These are phyloP conservation scores for Nannizzia gypsea DNA, from an alignment of 2,329 filamentous ascomycete genomes.

Conservation along the genomic window DNA sequence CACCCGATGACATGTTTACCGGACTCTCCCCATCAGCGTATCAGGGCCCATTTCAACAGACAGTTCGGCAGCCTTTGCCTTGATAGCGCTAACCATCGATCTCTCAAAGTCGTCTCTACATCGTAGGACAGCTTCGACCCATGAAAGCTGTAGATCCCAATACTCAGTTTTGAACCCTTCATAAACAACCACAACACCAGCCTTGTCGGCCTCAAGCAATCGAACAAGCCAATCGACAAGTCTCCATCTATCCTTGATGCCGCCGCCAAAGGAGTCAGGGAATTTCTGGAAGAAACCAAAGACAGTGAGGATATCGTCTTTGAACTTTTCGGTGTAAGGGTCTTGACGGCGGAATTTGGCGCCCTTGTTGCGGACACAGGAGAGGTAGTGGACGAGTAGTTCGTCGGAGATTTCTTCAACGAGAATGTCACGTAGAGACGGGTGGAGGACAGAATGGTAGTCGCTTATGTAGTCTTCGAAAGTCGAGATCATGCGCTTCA, in stretches of 20 bases:
- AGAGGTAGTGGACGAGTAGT: constrained; percentile 74
- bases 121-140: constrained; percentile 86
- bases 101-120: constrained; percentile 88
- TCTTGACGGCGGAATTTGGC: constrained; percentile 79
- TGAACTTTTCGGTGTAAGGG: constrained; percentile 84
- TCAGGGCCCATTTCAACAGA: constrained; percentile 69
- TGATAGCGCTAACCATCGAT: constrained; percentile 75
- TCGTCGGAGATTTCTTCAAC: constrained; percentile 89
- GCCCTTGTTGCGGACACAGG: constrained; percentile 73
- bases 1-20: constrained; percentile 24
- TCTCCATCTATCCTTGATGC: constrained; percentile 85
- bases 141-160: constrained; percentile 88
- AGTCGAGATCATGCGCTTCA: constrained; percentile 88
- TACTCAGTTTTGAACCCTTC: constrained; percentile 72
- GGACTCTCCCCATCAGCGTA: constrained; percentile 90
- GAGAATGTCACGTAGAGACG: constrained; percentile 78
- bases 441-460: constrained; percentile 72
- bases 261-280: constrained; percentile 55
- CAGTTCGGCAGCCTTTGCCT: constrained; percentile 75
- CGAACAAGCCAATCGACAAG: constrained; percentile 74
- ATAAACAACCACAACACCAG: constrained; percentile 63
- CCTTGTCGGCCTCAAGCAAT: constrained; percentile 62
- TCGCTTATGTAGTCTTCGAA: constrained; percentile 91
- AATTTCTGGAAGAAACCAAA: constrained; percentile 77
- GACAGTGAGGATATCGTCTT: constrained; percentile 78